These are phyloP conservation scores for Phytopythium montanum DNA, from an alignment of 352 stramenopile species.

Conservation along the genomic window DNA sequence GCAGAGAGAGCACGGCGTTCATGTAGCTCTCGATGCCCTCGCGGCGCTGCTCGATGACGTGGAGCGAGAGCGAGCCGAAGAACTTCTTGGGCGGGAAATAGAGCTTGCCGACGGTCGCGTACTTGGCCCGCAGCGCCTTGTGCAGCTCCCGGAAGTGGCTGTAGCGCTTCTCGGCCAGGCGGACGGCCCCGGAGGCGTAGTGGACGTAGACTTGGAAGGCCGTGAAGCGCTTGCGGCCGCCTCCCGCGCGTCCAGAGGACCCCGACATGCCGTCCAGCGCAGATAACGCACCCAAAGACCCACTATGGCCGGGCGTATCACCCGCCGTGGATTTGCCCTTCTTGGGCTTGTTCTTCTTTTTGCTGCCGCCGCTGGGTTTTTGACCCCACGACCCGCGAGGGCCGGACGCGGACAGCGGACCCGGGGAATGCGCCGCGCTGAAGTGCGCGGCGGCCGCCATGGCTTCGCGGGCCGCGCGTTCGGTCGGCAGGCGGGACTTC, in stretches of 20 bases:
- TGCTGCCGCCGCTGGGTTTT: background rate
- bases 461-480: constrained; percentile 29
- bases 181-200: constrained; percentile 61
- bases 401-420: constrained; percentile 17
- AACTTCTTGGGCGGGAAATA: constrained; percentile 87
- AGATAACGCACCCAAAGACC: constrained; percentile 31
- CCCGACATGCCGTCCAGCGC: constrained; percentile 9
- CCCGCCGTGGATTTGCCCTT: background rate
- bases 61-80: constrained; percentile 83
- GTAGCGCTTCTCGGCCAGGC: constrained; percentile 73
- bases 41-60: constrained; percentile 83
- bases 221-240: constrained; percentile 67
- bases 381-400: constrained; percentile 6
- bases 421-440: constrained; percentile 23
- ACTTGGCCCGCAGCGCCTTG: constrained; percentile 74
- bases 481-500: constrained; percentile 50
- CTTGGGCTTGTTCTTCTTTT: constrained; percentile 9
- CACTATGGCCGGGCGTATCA: constrained; percentile 19
- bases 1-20: constrained; percentile 70
- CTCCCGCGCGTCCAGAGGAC: constrained; percentile 9
- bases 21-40: constrained; percentile 83
- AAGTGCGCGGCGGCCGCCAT: constrained; percentile 7
- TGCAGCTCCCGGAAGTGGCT: constrained; percentile 83
- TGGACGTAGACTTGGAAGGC: constrained; percentile 78
- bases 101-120: constrained; percentile 72